Percentiles rank a stretch among this genome's conserved stretches.
Evolutionary conservation across 805 yeast genomes (phyloP).

Genomic region (Yamadazyma paraphyllophila): DNA sequence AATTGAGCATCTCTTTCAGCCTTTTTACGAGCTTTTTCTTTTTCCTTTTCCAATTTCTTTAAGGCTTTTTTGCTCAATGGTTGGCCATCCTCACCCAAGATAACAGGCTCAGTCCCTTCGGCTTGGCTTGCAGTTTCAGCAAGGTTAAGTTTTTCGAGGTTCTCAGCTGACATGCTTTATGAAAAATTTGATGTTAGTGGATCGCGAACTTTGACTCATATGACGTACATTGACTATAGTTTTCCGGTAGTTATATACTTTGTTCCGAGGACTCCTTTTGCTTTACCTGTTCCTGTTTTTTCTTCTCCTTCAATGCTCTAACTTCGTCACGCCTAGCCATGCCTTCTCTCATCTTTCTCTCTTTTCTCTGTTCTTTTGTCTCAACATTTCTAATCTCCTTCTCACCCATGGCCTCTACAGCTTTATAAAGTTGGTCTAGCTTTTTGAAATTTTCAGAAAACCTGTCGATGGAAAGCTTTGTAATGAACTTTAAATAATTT

Average conservation of each 20-base stretch:
- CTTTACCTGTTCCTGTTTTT: neutral
- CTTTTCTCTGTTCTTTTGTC: slow-evolving; percentile 56
- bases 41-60: slow-evolving; percentile 90
- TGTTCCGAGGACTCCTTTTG: neutral
- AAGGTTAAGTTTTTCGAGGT: slow-evolving; percentile 17
- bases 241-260: neutral
- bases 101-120: slow-evolving; percentile 7
- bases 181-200: slow-evolving; percentile 4
- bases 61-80: slow-evolving; percentile 92
- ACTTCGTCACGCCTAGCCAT: slow-evolving; percentile 32
- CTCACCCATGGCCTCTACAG: slow-evolving; percentile 34
- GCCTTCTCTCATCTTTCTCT: slow-evolving; percentile 54
- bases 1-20: slow-evolving; percentile 88
- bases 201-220: neutral
- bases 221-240: neutral
- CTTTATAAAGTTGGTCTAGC: slow-evolving; percentile 45
- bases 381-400: slow-evolving; percentile 25
- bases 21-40: slow-evolving; percentile 89
- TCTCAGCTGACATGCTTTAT: slow-evolving; percentile 18
- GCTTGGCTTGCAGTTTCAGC: slow-evolving; percentile 9
- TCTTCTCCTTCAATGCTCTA: slow-evolving; percentile 12
- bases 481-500: slow-evolving; percentile 50
- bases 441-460: slow-evolving; percentile 65
- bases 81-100: slow-evolving; percentile 70
- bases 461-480: slow-evolving; percentile 56